A percentile compares a stretch with the other conserved stretches of the same genome.
Conservation (phyloP, 192 early-diverging fungal species). For the Glomus cerebriforme region DNA sequence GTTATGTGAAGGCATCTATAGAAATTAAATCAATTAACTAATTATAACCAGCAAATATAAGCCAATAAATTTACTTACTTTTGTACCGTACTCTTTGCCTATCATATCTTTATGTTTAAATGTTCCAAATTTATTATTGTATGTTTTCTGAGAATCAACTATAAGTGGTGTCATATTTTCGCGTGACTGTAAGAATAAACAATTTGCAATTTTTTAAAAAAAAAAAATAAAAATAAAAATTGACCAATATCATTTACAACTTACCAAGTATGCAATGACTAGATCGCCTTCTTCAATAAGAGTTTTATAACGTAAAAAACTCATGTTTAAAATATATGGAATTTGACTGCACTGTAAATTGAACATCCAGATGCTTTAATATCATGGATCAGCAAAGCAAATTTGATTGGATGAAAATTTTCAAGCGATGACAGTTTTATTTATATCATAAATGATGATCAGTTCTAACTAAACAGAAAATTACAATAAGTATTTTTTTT, state of each 20-base stretch:
- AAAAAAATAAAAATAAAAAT: background rate
- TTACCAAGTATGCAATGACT: constrained; percentile 75
- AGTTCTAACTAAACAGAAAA: too few species aligned
- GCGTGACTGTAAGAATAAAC: constrained; percentile 53
- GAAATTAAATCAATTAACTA: background rate
- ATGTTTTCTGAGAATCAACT: constrained; percentile 59
- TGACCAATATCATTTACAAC: background rate
- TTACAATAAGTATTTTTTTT: too few species aligned
- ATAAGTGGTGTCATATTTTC: constrained; percentile 68
- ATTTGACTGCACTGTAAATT: background rate
- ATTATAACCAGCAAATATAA: background rate
- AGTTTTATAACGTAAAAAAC: constrained; percentile 16
- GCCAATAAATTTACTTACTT: constrained; percentile 42
- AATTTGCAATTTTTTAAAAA: background rate
- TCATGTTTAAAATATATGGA: background rate
- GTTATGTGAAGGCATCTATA: constrained; percentile 58
- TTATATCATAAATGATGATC: too few species aligned
- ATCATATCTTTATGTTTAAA: constrained; percentile 85
- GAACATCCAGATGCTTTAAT: too few species aligned
- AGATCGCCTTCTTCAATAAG: constrained; percentile 77
- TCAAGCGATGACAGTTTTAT: too few species aligned
- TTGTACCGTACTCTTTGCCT: constrained; percentile 83
- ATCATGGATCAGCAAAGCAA: too few species aligned
- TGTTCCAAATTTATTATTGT: constrained; percentile 79
- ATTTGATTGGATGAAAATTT: too few species aligned